phyloP scores from a whole-genome alignment of 139 green algal genomes.

The Coelastrella sp. region DNA sequence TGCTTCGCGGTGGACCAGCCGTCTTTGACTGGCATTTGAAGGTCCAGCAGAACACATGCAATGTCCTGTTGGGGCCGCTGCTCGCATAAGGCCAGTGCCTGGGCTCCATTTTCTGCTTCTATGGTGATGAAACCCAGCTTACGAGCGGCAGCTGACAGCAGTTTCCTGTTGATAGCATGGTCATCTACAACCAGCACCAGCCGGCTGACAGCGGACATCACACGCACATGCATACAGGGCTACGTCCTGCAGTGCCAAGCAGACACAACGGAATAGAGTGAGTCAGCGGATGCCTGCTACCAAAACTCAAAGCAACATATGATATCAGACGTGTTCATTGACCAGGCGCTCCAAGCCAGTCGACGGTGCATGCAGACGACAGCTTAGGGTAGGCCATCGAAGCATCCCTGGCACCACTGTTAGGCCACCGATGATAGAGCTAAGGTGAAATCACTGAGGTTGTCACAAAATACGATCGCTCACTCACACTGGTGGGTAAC shows the following conservation, averaged over 20 bases:
- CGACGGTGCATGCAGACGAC: too few relatives aligned
- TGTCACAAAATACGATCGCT: too few relatives aligned
- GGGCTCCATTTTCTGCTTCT: background rate
- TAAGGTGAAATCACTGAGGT: too few relatives aligned
- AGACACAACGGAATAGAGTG: background rate
- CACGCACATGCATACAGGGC: background rate
- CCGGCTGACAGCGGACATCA: background rate
- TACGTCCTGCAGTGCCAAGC: background rate
- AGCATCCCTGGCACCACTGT: too few relatives aligned
- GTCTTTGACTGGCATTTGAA: constrained; percentile 36
- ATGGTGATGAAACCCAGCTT: constrained; percentile 8
- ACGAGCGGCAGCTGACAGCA: background rate
- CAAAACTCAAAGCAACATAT: too few relatives aligned
- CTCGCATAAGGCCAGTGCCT: background rate
- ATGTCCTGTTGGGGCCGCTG: background rate
- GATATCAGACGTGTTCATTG: too few relatives aligned
- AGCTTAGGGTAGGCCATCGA: too few relatives aligned
- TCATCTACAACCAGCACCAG: constrained; percentile 23
- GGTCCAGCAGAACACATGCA: constrained; percentile 25
- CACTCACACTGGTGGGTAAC: too few relatives aligned
- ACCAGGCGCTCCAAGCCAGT: too few relatives aligned
- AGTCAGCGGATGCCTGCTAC: too few relatives aligned
- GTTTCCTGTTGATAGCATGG: constrained; percentile 9
- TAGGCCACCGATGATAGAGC: too few relatives aligned
- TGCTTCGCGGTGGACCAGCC: constrained; percentile 21